These are phyloP conservation scores for Chaetomiaceae sp. DNA, from an alignment of 2,329 filamentous ascomycete species.

Conservation along the genomic window DNA sequence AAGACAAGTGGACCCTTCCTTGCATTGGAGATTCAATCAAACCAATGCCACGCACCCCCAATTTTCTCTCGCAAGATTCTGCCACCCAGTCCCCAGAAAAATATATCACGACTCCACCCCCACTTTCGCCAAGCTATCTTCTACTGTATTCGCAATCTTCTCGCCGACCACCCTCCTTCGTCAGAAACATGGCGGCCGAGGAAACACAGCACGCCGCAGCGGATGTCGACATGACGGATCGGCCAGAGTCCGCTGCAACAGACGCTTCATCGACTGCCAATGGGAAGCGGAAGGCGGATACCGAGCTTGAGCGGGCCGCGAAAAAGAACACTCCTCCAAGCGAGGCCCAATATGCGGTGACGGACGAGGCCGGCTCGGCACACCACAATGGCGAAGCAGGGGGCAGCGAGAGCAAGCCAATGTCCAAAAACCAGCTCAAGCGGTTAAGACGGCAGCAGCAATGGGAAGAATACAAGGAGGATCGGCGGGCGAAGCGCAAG, in stretches of 20 bases:
- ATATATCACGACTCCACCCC: neutral
- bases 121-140: neutral
- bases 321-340: conserved; percentile 16
- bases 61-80: no score
- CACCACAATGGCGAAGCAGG: neutral
- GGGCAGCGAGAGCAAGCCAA: conserved; percentile 11
- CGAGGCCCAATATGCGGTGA: conserved; percentile 2
- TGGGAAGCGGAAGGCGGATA: conserved; percentile 27
- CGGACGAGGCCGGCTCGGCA: neutral
- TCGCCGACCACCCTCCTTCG: neutral
- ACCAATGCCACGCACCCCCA: no score
- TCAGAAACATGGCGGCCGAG: conserved; percentile 6
- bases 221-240: conserved; percentile 14
- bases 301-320: conserved; percentile 20
- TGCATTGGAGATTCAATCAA: no score
- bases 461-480: conserved; percentile 70
- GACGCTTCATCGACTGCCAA: conserved; percentile 4
- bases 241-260: neutral
- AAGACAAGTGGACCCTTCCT: no score
- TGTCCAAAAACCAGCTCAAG: conserved; percentile 87
- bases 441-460: conserved; percentile 66
- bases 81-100: conserved; percentile 5
- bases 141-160: neutral
- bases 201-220: neutral
- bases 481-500: conserved; percentile 50